Evolutionary conservation across 257 asterid species (phyloP).

Genomic region (Anisodus tanguticus): DNA sequence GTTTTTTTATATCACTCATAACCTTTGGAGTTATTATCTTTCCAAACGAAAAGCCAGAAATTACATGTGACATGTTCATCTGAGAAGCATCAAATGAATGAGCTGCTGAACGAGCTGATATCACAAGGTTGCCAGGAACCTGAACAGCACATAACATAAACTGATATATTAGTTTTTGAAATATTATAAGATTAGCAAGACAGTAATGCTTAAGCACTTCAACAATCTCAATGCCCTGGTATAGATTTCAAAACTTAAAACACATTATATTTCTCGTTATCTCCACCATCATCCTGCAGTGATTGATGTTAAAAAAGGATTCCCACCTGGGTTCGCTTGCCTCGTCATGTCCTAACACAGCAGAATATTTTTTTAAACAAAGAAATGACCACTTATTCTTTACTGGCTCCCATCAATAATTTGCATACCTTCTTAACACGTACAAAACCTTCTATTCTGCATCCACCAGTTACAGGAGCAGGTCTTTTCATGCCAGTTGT

Average conservation of each 20-base stretch:
- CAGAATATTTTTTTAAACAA: neutral
- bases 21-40: conserved; percentile 70
- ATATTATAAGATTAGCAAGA: conserved; percentile 12
- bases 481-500: conserved; percentile 68
- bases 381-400: neutral
- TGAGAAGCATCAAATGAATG: conserved; percentile 95
- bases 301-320: neutral
- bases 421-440: conserved; percentile 87
- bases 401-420: neutral
- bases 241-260: conserved; percentile 10
- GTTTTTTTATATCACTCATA: conserved; percentile 69
- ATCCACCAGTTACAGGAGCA: conserved; percentile 94
- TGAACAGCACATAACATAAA: conserved; percentile 42
- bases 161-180: conserved; percentile 9
- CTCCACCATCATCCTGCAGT: neutral
- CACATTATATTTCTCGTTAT: neutral
- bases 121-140: conserved; percentile 94
- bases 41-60: conserved; percentile 84
- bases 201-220: neutral
- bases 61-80: conserved; percentile 96
- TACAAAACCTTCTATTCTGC: conserved; percentile 93
- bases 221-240: neutral
- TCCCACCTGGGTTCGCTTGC: neutral
- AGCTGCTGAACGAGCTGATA: conserved; percentile 88
- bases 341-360: neutral